Evolutionary conservation across 495 filamentous ascomycete species (phyloP).

Genomic region (Tuber borchii): DNA sequence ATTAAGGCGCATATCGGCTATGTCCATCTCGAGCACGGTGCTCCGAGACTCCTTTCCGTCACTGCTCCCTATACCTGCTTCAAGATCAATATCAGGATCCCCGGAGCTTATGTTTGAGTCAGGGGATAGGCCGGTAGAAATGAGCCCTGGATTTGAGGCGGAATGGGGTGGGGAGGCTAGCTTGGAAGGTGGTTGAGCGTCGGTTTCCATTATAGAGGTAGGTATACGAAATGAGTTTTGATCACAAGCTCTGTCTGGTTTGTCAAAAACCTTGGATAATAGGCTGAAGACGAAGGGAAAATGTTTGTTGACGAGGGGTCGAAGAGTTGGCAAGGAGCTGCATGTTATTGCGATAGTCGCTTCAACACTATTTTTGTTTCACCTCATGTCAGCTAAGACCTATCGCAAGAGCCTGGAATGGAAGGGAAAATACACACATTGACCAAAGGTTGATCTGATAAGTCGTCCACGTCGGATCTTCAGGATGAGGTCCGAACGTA

Average conservation of each 20-base stretch:
- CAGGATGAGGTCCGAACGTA: background rate
- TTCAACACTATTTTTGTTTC: slow-evolving; percentile 8
- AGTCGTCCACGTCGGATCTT: background rate
- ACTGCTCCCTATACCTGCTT: background rate
- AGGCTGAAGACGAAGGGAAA: background rate
- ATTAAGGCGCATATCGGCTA: background rate
- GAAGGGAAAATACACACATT: background rate
- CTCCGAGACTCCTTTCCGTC: background rate
- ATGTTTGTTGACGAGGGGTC: slow-evolving; percentile 9
- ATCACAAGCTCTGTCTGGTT: background rate
- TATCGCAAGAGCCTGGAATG: background rate
- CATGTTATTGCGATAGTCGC: slow-evolving; percentile 9
- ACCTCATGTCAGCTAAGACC: background rate
- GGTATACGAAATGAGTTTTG: background rate
- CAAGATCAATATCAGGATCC: background rate
- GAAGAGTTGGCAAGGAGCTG: slow-evolving; percentile 10
- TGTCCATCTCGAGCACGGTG: background rate
- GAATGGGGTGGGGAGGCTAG: background rate
- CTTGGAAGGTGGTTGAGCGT: background rate
- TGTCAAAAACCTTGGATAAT: background rate
- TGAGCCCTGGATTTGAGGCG: background rate
- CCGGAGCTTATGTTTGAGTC: background rate
- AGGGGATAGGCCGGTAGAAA: background rate
- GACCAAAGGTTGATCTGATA: slow-evolving; percentile 5
- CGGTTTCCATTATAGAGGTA: background rate